Percentiles rank a stretch among this genome's conserved stretches.
Evolutionary conservation across 768 basidiomycete genomes (phyloP).

Genomic region (Calocera cornea): DNA sequence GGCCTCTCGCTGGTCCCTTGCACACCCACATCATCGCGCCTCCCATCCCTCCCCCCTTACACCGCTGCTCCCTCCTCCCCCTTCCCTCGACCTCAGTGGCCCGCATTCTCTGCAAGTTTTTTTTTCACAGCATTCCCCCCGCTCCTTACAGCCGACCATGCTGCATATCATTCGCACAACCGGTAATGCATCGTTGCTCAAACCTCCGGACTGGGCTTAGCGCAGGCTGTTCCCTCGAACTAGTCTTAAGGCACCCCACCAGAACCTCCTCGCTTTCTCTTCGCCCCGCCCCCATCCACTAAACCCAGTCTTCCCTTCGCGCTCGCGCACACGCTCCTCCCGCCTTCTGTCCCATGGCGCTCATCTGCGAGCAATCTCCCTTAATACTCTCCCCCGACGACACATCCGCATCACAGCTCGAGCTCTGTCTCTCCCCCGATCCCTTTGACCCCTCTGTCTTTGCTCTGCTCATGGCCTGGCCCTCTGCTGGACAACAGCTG

Average conservation of each 20-base stretch:
- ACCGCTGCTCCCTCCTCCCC: neutral
- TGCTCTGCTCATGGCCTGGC: conserved; percentile 1
- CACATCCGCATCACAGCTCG: neutral
- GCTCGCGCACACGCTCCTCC: neutral
- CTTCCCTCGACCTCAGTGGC: neutral
- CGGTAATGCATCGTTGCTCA: neutral
- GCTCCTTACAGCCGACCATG: neutral
- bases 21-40: neutral
- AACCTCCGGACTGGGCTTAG: conserved; percentile 4
- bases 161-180: neutral
- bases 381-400: conserved; percentile 2
- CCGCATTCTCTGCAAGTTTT: neutral
- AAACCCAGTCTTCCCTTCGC: neutral
- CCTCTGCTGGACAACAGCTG: neutral
- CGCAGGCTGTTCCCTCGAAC: conserved; percentile 3
- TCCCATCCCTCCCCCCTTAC: neutral
- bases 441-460: conserved; percentile 2
- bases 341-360: neutral
- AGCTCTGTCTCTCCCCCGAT: neutral
- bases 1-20: neutral
- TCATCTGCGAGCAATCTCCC: conserved; percentile 3
- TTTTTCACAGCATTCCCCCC: neutral
- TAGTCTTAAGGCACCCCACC: conserved; percentile 5
- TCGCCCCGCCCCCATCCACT: conserved; percentile 5
- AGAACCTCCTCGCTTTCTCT: conserved; percentile 2